Conservation (phyloP, 148 eudicot genomes). For the Rhododendron ferrugineum region DNA sequence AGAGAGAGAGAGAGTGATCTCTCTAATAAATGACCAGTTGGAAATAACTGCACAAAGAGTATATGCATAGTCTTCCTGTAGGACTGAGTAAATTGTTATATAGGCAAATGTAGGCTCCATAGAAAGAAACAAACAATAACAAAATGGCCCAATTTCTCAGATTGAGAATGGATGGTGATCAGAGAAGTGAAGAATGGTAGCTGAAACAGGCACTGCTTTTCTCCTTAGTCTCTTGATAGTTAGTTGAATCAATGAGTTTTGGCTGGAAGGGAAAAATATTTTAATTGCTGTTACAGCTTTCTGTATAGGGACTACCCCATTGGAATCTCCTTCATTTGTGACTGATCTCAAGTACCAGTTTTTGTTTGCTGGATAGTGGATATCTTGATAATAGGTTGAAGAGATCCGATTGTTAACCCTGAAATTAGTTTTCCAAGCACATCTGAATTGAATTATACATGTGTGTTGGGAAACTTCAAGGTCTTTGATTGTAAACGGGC, state of each 20-base stretch:
- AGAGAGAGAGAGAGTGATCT: too few relatives aligned
- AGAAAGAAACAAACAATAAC: neutral
- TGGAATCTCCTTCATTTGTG: neutral
- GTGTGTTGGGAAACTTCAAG: neutral
- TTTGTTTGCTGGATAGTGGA: too few relatives aligned
- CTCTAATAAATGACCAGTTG: neutral
- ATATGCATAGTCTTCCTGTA: neutral
- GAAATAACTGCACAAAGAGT: neutral
- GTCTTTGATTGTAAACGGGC: too few relatives aligned
- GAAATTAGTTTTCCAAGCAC: neutral
- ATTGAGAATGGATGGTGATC: conserved; percentile 12
- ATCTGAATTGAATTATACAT: neutral
- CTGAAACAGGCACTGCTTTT: neutral
- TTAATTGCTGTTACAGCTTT: neutral
- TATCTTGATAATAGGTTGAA: neutral
- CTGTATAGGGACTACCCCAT: neutral
- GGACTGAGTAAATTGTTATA: neutral
- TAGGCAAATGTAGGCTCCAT: neutral
- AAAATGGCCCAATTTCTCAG: neutral
- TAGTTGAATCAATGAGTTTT: neutral
- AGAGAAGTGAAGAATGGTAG: conserved; percentile 9
- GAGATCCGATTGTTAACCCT: neutral
- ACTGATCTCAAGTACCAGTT: too few relatives aligned
- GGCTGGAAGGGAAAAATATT: neutral
- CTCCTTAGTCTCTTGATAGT: neutral